Percentiles rank a stretch among this genome's conserved stretches.
These are phyloP conservation scores for Trichocladium uniseriatum DNA, from an alignment of 495 filamentous ascomycete genomes.

Conservation along the genomic window DNA sequence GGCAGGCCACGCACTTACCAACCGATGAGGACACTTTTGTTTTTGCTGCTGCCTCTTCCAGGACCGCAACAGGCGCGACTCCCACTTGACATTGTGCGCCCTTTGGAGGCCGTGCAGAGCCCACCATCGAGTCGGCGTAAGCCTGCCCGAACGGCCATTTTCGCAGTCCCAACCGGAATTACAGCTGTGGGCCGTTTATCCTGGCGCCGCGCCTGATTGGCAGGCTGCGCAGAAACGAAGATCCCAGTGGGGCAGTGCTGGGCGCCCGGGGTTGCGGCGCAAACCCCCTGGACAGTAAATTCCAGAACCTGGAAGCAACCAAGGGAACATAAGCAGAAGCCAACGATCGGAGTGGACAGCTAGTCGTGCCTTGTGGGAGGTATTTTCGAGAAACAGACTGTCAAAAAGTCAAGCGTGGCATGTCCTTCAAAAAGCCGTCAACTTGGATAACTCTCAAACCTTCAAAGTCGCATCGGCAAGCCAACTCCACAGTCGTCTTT, in stretches of 20 bases:
- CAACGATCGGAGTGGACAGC: too few relatives aligned
- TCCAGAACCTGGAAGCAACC: neutral
- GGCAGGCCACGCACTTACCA: too few relatives aligned
- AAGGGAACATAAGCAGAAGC: neutral
- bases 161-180: conserved; percentile 2
- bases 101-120: conserved; percentile 8
- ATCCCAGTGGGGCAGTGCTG: conserved; percentile 9
- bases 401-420: too few relatives aligned
- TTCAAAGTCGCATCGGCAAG: neutral
- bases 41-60: neutral
- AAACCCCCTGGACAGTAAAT: conserved; percentile 1
- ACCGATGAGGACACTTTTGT: too few relatives aligned
- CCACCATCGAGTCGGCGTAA: conserved; percentile 9
- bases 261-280: neutral
- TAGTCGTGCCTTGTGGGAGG: too few relatives aligned
- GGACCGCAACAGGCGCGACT: neutral
- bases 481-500: neutral
- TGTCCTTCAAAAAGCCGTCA: too few relatives aligned
- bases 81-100: conserved; percentile 8
- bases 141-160: conserved; percentile 5
- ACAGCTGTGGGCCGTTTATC: neutral
- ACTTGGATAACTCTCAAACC: too few relatives aligned
- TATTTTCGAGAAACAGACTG: too few relatives aligned
- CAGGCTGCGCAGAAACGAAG: neutral
- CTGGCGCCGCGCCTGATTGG: neutral